Base-by-base conservation (phyloP, 1,139 yeast species). In the Geotrichum restrictum region DNA sequence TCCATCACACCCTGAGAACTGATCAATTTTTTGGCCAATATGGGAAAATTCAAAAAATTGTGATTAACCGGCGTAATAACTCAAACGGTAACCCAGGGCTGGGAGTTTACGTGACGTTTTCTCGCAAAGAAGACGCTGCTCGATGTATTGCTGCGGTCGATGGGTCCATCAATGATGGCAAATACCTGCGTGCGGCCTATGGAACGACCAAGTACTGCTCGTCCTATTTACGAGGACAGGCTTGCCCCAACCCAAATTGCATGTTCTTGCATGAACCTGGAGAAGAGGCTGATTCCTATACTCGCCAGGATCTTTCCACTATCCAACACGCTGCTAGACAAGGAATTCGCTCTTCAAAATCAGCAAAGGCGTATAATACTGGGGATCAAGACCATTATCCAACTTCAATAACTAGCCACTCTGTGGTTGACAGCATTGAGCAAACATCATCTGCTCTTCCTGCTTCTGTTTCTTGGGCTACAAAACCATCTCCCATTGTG, bases 241-340 rank as follows among this genome's bases (percentile, higher is more conserved):
- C 95, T 19, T 94, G 99, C 72, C 98, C 96, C 56, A 94, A 94
- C 70, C 98, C 98, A 57, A 89, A 89, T 67, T 94, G 99, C 77
- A 94, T 94, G 98, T 94, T 93, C 66, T 77, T 94, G 63, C 99
- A 94, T 68, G 98, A 94, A 69, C 98, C 98, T 2, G 98, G 99
- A 56, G 99, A 94, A 73, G 98, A 94, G 69, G 98, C 98, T 1
- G 98, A 94, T 64, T 85, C 95, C 6, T 93, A 88, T 70, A 88
- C 96, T 33, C 83, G 96, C 70, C 94, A 91, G 67, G 97, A 91
- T 66, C 77, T 89, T 66, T 83, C 91, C 13, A 86, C 95, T 14
- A 86, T 87, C 66, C 89, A 86, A 64, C 75, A 71, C 57, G 51
- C 82, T 83, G 60, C 76, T 80, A 58, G 80, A 79, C 67, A 80